Base-by-base conservation (phyloP, 495 filamentous ascomycete genomes). In the Viridothelium virens region DNA sequence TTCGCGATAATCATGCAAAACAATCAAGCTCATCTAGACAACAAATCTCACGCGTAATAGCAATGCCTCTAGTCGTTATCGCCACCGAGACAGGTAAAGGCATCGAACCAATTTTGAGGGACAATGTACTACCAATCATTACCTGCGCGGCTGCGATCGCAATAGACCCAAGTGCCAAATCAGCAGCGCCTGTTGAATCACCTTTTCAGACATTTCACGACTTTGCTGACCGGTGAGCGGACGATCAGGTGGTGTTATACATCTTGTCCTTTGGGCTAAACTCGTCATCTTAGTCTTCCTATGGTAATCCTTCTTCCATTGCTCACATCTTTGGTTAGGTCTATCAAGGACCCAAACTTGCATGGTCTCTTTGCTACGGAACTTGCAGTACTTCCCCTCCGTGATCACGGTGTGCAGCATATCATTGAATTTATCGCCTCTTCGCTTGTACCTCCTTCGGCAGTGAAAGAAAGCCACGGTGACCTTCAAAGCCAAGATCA, bases 381-480 rank as follows among this genome's bases (percentile, higher is more conserved):
- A 14, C 78, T 93, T 10, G 84, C 87, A 11, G 70, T 79, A 18
- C 70, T 91, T 16, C 88, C 90, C 2, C 79, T 91, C n/a, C 81
- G 89, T 1, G 73, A 80, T 0, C 74, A 81, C 63, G 90, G 89
- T 2, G 86, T 91, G 3, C 74, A 88, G 25, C 81, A 86, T 47
- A 87, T 85, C 0, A 82, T 93, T 56, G 83, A 90, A 70, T 91
- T 91, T 70, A 80, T 91, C 31, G 81, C 78, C 73, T 88, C 76
- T 71, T 85, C 70, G 79, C 85, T 59, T 9, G 53, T 71, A 31
- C 70, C 65, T 31, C 37, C 62, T 36, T 50, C 77, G 84, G 74
- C 73, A 31, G 33, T 46, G 16, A 61, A 41, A 50, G 33, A 16
- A 64, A 66, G 36, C 9, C 71, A 7, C 69, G 70, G 5, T 75